Conservation (phyloP, 2,329 filamentous ascomycete genomes). For the Aspergillus costaricaensis region DNA sequence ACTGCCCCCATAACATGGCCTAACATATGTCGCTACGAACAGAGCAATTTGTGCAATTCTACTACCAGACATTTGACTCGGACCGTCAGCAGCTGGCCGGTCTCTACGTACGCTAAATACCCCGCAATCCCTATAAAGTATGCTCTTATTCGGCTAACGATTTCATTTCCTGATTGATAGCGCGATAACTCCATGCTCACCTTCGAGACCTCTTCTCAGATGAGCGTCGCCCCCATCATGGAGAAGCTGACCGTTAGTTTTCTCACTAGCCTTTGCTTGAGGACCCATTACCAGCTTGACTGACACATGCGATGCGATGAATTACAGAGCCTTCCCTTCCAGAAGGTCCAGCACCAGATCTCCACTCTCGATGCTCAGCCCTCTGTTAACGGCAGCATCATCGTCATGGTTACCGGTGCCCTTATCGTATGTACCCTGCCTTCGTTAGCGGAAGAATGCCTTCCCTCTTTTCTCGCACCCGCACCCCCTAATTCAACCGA, state of each 20-base stretch:
- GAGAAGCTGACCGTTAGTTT: conserved; percentile 76
- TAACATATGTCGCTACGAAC: conserved; percentile 27
- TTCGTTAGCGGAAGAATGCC: neutral
- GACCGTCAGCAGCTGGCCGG: conserved; percentile 64
- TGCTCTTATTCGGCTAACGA: neutral
- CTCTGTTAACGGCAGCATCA: conserved; percentile 67
- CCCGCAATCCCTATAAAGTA: neutral
- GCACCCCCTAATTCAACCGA: too few species aligned
- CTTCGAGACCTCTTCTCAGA: conserved; percentile 72
- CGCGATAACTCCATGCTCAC: conserved; percentile 87
- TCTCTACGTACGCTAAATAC: conserved; percentile 73
- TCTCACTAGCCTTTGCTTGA: neutral
- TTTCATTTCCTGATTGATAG: conserved; percentile 48
- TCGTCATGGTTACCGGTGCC: conserved; percentile 86
- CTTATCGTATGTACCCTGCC: conserved; percentile 66
- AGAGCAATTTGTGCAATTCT: conserved; percentile 89
- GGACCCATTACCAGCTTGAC: neutral
- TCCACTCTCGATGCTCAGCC: conserved; percentile 83
- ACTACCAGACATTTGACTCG: conserved; percentile 84
- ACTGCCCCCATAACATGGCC: conserved; percentile 8
- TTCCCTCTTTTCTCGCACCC: too few species aligned
- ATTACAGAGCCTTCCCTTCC: conserved; percentile 72
- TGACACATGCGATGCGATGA: conserved; percentile 2
- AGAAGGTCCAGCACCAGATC: conserved; percentile 77
- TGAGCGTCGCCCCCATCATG: conserved; percentile 67